Conservation (phyloP, 2,329 filamentous ascomycete species). For the Simplicillium aogashimaense region DNA sequence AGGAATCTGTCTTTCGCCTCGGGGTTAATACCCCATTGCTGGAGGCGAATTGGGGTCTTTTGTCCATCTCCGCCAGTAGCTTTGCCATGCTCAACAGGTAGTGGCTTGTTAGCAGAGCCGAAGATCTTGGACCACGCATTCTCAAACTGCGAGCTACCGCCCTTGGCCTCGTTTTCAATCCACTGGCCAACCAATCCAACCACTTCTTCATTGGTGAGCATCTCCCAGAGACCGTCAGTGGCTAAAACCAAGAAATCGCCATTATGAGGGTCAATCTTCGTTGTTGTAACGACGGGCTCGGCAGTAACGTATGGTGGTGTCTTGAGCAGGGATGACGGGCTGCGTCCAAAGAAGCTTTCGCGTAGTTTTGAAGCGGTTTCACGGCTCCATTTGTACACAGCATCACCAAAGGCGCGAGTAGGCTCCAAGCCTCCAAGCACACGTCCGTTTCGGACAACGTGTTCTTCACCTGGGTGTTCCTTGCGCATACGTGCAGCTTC, state of each 20-base stretch:
- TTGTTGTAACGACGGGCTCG: constrained; percentile 89
- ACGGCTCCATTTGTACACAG: constrained; percentile 89
- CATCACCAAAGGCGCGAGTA: constrained; percentile 89
- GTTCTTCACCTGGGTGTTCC: constrained; percentile 80
- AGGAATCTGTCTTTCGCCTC: constrained; percentile 74
- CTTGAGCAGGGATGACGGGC: constrained; percentile 65
- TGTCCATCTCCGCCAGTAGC: constrained; percentile 53
- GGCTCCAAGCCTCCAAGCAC: constrained; percentile 89
- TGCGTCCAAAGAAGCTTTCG: constrained; percentile 77
- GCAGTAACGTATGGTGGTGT: constrained; percentile 96
- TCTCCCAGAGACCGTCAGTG: constrained; percentile 96
- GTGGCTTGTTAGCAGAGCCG: constrained; percentile 36
- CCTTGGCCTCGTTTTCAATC: constrained; percentile 67
- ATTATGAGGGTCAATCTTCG: constrained; percentile 77
- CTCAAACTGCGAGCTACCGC: constrained; percentile 55
- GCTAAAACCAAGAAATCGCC: constrained; percentile 96
- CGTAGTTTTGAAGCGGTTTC: constrained; percentile 79
- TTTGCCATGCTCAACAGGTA: constrained; percentile 67
- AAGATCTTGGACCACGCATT: constrained; percentile 58
- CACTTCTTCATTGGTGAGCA: constrained; percentile 97
- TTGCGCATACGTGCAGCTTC: constrained; percentile 75
- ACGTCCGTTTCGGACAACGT: constrained; percentile 80
- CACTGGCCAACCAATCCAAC: constrained; percentile 94
- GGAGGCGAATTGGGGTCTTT: constrained; percentile 75
- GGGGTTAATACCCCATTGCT: constrained; percentile 79